These are phyloP conservation scores for Funneliformis geosporum DNA, from an alignment of 192 early-diverging fungal genomes.

Conservation along the genomic window DNA sequence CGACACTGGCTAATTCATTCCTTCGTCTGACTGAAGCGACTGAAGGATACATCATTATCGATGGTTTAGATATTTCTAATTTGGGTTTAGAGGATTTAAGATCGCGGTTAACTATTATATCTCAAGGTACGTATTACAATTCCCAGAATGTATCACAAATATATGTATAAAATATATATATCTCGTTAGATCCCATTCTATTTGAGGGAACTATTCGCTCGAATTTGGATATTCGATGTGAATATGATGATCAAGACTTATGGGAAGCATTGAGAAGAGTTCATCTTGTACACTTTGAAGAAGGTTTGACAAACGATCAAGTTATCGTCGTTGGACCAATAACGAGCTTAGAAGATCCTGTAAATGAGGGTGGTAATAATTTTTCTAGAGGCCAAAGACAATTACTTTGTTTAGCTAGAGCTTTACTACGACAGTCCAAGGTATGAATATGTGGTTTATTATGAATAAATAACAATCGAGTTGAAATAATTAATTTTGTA, in stretches of 20 bases:
- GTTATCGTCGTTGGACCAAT: conserved; percentile 41
- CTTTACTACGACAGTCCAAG: conserved; percentile 67
- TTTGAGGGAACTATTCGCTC: conserved; percentile 65
- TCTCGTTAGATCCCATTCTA: conserved; percentile 47
- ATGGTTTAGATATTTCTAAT: conserved; percentile 73
- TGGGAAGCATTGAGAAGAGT: conserved; percentile 78
- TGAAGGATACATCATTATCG: conserved; percentile 71
- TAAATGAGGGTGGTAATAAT: conserved; percentile 83
- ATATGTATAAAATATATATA: neutral
- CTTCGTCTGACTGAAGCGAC: conserved; percentile 77
- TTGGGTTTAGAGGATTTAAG: conserved; percentile 83
- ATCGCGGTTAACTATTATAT: conserved; percentile 80
- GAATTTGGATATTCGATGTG: conserved; percentile 88
- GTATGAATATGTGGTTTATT: conserved; percentile 46
- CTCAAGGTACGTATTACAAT: conserved; percentile 59
- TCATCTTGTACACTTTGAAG: conserved; percentile 55
- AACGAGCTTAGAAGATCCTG: conserved; percentile 65
- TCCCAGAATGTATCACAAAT: neutral
- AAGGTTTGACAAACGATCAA: conserved; percentile 27
- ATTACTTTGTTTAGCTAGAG: conserved; percentile 76
- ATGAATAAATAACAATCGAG: neutral
- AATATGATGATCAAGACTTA: conserved; percentile 75
- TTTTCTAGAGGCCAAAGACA: conserved; percentile 82
- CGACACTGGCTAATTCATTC: conserved; percentile 74
- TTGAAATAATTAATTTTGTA: neutral